Evolutionary conservation across 1,284 basidiomycete species (phyloP).

Genomic region (Pascua sp.): DNA sequence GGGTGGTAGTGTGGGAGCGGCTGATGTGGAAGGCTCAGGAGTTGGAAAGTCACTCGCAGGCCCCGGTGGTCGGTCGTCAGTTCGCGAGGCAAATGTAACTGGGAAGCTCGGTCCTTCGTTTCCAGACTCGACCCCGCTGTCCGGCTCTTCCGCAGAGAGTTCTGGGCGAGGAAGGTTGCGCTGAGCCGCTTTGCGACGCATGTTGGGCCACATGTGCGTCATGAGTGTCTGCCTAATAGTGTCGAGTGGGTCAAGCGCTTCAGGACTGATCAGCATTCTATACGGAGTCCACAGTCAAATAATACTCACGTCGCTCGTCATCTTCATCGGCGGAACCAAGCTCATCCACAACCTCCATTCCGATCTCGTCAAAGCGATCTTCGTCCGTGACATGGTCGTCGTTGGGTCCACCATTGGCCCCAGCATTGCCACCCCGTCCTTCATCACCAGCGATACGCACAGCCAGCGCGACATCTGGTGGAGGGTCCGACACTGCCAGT

Average conservation of each 20-base stretch:
- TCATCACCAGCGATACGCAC: conserved; percentile 18
- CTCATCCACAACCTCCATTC: conserved; percentile 43
- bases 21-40: not conserved
- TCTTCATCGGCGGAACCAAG: conserved; percentile 30
- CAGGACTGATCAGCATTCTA: not conserved
- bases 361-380: conserved; percentile 38
- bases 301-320: conserved; percentile 41
- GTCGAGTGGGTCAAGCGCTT: conserved; percentile 37
- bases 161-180: conserved; percentile 10
- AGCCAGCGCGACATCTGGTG: conserved; percentile 38
- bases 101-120: conserved; percentile 17
- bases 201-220: conserved; percentile 46
- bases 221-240: conserved; percentile 39
- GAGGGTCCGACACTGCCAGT: conserved; percentile 26
- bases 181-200: conserved; percentile 21
- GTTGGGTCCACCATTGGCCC: too few relatives aligned
- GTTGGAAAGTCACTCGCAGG: conserved; percentile 13
- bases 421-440: not conserved
- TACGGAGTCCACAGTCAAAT: not conserved
- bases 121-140: conserved; percentile 1
- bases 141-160: not conserved
- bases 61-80: not conserved
- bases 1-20: too few relatives aligned
- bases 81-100: conserved; percentile 7
- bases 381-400: conserved; percentile 5